Evolutionary conservation across 2,329 filamentous ascomycete genomes (phyloP).

Genomic region (Pseudogymnoascus sp.): DNA sequence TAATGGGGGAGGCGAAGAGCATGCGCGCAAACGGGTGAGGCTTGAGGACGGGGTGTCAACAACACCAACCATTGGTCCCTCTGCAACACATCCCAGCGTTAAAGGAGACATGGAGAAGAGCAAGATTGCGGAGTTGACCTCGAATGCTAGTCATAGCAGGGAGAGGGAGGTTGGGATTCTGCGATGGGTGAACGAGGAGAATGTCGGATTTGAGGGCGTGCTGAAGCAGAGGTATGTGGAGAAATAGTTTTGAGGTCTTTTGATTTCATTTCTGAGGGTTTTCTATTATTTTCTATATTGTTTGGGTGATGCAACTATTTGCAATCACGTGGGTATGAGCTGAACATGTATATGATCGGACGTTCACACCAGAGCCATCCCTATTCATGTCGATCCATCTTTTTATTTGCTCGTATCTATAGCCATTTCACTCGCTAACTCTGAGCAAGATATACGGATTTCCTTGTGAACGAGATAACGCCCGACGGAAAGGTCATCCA

Average conservation of each 20-base stretch:
- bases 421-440: background rate
- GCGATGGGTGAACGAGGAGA: constrained; percentile 49
- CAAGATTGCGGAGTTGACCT: background rate
- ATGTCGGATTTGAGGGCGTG: constrained; percentile 51
- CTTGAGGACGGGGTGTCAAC: constrained; percentile 5
- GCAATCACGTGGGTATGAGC: background rate
- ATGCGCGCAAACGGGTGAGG: constrained; percentile 15
- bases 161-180: constrained; percentile 48
- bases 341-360: background rate
- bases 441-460: constrained; percentile 56
- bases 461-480: constrained; percentile 64
- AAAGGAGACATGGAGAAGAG: constrained; percentile 9
- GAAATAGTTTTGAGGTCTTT: background rate
- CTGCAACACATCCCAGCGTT: background rate
- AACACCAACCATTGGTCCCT: constrained; percentile 1
- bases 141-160: constrained; percentile 9
- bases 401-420: background rate
- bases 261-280: background rate
- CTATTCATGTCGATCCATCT: background rate
- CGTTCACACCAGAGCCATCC: background rate
- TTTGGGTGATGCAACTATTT: background rate
- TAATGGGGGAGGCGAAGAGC: constrained; percentile 8
- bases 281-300: background rate
- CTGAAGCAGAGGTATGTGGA: constrained; percentile 53
- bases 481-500: constrained; percentile 55